A percentile compares a stretch with the other conserved stretches of the same genome.
These are phyloP conservation scores for Coemansia sp. DNA, from an alignment of 192 early-diverging fungal genomes.

Conservation along the genomic window DNA sequence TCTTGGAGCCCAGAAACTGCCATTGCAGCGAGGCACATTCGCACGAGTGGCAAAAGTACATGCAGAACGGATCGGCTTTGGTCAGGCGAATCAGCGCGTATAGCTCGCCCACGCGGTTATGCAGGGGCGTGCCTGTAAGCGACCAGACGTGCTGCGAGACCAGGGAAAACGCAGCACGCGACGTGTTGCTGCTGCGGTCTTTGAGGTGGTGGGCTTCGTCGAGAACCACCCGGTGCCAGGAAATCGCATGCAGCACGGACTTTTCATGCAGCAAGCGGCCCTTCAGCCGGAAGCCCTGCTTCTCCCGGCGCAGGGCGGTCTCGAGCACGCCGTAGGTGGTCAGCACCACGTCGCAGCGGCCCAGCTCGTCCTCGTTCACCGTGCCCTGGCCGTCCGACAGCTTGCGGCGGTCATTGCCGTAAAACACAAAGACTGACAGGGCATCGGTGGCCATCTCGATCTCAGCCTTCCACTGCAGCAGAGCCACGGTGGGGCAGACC, in stretches of 20 bases:
- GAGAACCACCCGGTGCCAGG: slow-evolving; percentile 82
- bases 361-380: slow-evolving; percentile 39
- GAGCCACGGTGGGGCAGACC: slow-evolving; percentile 82
- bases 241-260: slow-evolving; percentile 68
- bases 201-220: slow-evolving; percentile 92
- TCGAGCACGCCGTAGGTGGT: slow-evolving; percentile 81
- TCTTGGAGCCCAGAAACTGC: slow-evolving; percentile 54
- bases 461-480: slow-evolving; percentile 86
- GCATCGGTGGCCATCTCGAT: slow-evolving; percentile 63
- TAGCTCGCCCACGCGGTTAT: slow-evolving; percentile 92
- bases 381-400: slow-evolving; percentile 23
- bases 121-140: slow-evolving; percentile 88
- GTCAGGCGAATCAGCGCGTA: slow-evolving; percentile 89
- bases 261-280: slow-evolving; percentile 60
- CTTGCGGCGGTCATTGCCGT: slow-evolving; percentile 69
- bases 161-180: slow-evolving; percentile 78
- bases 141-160: slow-evolving; percentile 69
- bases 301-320: slow-evolving; percentile 65
- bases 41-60: slow-evolving; percentile 84
- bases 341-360: slow-evolving; percentile 72
- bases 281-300: slow-evolving; percentile 64
- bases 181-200: slow-evolving; percentile 80
- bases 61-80: slow-evolving; percentile 75
- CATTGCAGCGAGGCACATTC: slow-evolving; percentile 65
- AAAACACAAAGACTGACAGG: slow-evolving; percentile 67